A percentile compares a stretch with the other conserved stretches of the same genome.
Conservation (phyloP, 345 rosid species). For the Kandelia obovata region DNA sequence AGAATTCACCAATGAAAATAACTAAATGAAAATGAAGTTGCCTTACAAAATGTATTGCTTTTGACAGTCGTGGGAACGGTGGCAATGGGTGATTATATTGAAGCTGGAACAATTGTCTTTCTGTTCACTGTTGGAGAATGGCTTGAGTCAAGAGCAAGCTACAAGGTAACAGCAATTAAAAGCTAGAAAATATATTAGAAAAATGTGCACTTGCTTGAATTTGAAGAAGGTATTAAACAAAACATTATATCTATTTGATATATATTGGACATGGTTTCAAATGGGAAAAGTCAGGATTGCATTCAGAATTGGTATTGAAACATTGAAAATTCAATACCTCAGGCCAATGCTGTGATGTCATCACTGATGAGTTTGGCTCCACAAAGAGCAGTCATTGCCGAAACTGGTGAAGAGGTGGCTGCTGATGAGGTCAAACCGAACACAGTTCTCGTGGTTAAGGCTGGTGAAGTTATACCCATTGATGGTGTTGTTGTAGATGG, state of each 20-base stretch:
- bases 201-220: too few relatives aligned
- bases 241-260: too few relatives aligned
- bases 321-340: slow-evolving; percentile 8
- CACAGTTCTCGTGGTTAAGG: slow-evolving; percentile 71
- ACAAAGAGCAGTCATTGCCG: slow-evolving; percentile 73
- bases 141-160: slow-evolving; percentile 89
- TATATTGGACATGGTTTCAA: too few relatives aligned
- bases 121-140: slow-evolving; percentile 78
- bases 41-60: background rate
- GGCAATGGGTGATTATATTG: slow-evolving; percentile 65
- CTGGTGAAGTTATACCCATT: slow-evolving; percentile 82
- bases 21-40: too few relatives aligned
- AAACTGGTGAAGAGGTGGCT: slow-evolving; percentile 74
- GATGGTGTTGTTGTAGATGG: slow-evolving; percentile 92
- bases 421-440: slow-evolving; percentile 62
- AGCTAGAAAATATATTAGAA: too few relatives aligned
- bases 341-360: slow-evolving; percentile 89
- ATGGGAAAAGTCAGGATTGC: background rate
- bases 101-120: slow-evolving; percentile 87
- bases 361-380: slow-evolving; percentile 80
- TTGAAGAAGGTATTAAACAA: too few relatives aligned
- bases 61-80: slow-evolving; percentile 75
- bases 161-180: slow-evolving; percentile 48
- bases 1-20: too few relatives aligned
- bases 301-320: background rate